Percentiles rank a stretch among this genome's conserved stretches.
These are phyloP conservation scores for Malus hybrid DNA, from an alignment of 331 rosid genomes.

Conservation along the genomic window DNA sequence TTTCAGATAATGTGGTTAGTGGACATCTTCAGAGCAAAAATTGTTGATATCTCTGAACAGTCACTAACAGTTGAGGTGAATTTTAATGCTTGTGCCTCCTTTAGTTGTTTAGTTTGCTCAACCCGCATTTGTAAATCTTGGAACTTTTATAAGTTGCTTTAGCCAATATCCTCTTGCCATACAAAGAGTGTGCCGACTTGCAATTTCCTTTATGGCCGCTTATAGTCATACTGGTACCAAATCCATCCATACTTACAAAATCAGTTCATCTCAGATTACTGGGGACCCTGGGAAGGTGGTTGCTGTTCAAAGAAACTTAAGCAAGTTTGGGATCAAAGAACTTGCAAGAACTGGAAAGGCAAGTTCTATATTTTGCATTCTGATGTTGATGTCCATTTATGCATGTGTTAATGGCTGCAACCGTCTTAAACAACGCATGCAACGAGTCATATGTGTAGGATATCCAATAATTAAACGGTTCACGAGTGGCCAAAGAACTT, in stretches of 20 bases:
- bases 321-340: conserved; percentile 48
- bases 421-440: neutral
- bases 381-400: neutral
- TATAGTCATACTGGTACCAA: neutral
- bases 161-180: neutral
- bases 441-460: neutral
- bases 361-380: neutral
- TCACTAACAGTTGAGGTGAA: conserved; percentile 53
- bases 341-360: conserved; percentile 62
- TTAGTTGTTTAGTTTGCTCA: neutral
- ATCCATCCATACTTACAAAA: neutral
- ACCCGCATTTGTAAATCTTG: neutral
- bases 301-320: conserved; percentile 46
- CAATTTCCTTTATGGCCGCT: neutral
- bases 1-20: conserved; percentile 57
- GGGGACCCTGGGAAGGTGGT: conserved; percentile 62
- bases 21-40: conserved; percentile 50
- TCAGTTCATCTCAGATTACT: conserved; percentile 31
- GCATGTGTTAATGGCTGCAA: neutral
- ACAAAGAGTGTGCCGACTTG: neutral
- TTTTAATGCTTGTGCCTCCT: conserved; percentile 1
- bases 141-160: neutral
- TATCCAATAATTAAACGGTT: neutral
- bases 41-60: conserved; percentile 47
- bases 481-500: neutral